A percentile compares a stretch with the other conserved stretches of the same genome.
Evolutionary conservation across 176 grass and related monocot species (phyloP).

Genomic region (Olyra latifolia): DNA sequence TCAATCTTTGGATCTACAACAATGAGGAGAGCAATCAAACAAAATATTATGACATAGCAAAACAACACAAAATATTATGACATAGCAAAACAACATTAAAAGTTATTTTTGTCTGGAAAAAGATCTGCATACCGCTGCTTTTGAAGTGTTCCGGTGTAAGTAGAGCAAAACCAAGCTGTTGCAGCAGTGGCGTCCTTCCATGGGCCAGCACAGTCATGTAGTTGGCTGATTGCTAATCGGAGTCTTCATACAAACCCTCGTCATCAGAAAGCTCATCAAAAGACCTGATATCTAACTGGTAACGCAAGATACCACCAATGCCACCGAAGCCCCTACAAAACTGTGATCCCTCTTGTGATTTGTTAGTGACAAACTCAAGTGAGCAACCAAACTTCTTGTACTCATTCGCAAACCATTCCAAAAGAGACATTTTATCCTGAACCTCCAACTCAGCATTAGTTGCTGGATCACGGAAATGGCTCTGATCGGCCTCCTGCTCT

Average conservation of each 20-base stretch:
- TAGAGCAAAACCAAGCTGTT: conserved; percentile 24
- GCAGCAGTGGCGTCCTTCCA: conserved; percentile 41
- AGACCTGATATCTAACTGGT: conserved; percentile 52
- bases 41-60: not conserved
- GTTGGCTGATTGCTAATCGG: conserved; percentile 53
- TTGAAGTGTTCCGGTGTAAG: conserved; percentile 16
- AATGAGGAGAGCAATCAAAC: not conserved
- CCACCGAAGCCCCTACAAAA: conserved; percentile 59
- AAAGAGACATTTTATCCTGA: conserved; percentile 45
- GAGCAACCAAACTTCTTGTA: conserved; percentile 60
- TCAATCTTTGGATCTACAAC: conserved; percentile 37
- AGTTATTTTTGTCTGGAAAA: not conserved
- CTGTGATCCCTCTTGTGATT: conserved; percentile 58
- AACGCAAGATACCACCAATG: conserved; percentile 55
- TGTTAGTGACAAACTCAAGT: conserved; percentile 55
- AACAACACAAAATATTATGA: not conserved
- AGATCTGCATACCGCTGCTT: conserved; percentile 32
- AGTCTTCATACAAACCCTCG: conserved; percentile 49
- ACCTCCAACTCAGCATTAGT: conserved; percentile 50
- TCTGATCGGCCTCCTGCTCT: conserved; percentile 50
- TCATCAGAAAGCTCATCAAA: conserved; percentile 51
- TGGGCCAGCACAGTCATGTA: conserved; percentile 48
- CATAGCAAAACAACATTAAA: too few species aligned
- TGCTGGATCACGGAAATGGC: conserved; percentile 36
- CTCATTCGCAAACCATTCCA: conserved; percentile 61